Evolutionary conservation across 176 grass and related monocot species (phyloP).

Genomic region (Eragrostis nindensis): DNA sequence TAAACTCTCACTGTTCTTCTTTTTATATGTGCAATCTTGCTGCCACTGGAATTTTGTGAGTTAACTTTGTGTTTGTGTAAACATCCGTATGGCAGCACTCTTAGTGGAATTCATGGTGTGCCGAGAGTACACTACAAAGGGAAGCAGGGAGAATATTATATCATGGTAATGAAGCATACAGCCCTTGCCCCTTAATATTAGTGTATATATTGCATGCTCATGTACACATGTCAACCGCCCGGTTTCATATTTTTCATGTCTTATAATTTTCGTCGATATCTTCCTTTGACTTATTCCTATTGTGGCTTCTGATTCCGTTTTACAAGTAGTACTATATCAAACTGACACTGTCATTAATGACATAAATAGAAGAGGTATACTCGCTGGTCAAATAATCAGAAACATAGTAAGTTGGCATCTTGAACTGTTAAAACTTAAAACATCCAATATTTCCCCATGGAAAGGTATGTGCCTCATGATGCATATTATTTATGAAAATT

Average conservation of each 20-base stretch:
- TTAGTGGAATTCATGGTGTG: slow-evolving; percentile 91
- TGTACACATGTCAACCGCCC: background rate
- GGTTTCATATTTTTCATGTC: background rate
- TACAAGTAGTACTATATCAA: background rate
- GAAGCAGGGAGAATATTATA: slow-evolving; percentile 79
- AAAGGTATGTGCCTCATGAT: background rate
- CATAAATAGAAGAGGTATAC: background rate
- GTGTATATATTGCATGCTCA: background rate
- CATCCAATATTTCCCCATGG: background rate
- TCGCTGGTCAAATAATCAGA: background rate
- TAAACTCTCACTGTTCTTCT: slow-evolving; percentile 9
- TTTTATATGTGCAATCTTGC: slow-evolving; percentile 8
- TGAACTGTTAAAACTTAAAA: background rate
- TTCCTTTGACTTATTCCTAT: background rate
- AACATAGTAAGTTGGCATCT: background rate
- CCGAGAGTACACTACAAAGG: slow-evolving; percentile 96
- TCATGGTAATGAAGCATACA: slow-evolving; percentile 70
- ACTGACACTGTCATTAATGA: background rate
- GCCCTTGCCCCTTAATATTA: background rate
- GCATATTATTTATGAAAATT: background rate
- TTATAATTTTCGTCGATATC: background rate
- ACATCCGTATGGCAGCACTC: slow-evolving; percentile 66
- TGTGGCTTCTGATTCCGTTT: background rate
- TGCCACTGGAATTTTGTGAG: slow-evolving; percentile 29
- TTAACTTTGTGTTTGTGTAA: slow-evolving; percentile 39